A percentile compares a stretch with the other conserved stretches of the same genome.
phyloP scores from a whole-genome alignment of 306 rosid genomes.

The Acacia melanoxylon region DNA sequence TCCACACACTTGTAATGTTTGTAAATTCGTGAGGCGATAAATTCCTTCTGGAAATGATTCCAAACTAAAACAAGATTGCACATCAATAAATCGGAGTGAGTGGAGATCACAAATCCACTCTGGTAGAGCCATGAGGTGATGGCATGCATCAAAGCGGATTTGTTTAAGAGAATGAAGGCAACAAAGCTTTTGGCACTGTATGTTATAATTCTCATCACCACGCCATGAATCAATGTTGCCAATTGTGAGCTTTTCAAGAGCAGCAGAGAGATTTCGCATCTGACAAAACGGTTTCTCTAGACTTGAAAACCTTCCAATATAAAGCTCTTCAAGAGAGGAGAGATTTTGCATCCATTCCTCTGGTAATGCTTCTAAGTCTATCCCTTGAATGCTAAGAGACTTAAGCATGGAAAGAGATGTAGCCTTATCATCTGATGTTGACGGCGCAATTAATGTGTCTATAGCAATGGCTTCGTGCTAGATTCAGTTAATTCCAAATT shows the following conservation, averaged over 20 bases:
- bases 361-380: background rate
- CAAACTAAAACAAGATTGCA: background rate
- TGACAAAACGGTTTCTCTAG: background rate
- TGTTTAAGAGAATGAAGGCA: background rate
- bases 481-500: rapidly evolving
- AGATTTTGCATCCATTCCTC: background rate
- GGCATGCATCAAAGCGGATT: background rate
- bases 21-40: background rate
- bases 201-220: background rate
- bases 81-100: background rate
- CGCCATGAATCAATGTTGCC: background rate
- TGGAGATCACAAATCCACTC: background rate
- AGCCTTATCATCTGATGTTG: background rate
- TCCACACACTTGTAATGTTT: background rate
- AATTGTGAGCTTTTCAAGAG: background rate
- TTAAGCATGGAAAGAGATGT: background rate
- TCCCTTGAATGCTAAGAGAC: rapidly evolving
- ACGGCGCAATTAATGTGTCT: background rate
- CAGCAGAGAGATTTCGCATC: background rate
- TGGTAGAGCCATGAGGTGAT: background rate
- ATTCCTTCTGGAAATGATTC: background rate
- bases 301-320: rapidly evolving
- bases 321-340: background rate
- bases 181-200: background rate
- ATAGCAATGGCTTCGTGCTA: background rate